A percentile compares a stretch with the other conserved stretches of the same genome.
Conservation (phyloP, 2,329 filamentous ascomycete genomes). For the Monosporascus sp. region DNA sequence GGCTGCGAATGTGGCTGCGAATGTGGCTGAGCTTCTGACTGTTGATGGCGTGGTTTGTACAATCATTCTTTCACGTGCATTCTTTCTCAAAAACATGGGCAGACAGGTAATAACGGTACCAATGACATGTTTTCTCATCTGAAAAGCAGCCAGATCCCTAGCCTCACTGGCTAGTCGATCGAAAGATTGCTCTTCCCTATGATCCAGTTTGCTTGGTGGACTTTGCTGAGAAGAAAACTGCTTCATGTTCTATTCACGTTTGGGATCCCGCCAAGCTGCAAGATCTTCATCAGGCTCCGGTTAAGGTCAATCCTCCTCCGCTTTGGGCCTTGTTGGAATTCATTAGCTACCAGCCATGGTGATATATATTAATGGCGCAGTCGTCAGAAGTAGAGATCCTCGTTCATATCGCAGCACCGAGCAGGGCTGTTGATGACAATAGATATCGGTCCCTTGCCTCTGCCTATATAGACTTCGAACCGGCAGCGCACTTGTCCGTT, state of each 20-base stretch:
- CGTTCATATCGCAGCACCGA: constrained; percentile 49
- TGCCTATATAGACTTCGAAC: constrained; percentile 45
- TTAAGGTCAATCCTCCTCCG: no score
- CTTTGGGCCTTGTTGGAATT: background rate
- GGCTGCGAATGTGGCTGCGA: background rate
- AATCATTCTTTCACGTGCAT: background rate
- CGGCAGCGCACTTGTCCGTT: constrained; percentile 12
- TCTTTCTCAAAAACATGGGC: no score
- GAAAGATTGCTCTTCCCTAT: no score
- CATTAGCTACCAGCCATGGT: constrained; percentile 3
- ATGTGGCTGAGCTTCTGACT: background rate
- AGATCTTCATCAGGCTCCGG: no score
- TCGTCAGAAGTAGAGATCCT: constrained; percentile 43
- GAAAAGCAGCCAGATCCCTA: no score
- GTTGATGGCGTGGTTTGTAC: background rate
- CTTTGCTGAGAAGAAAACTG: no score
- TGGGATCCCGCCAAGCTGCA: no score
- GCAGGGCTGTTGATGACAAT: constrained; percentile 40
- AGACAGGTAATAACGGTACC: no score
- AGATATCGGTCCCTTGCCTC: constrained; percentile 43
- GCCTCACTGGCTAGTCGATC: no score
- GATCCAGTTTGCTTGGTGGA: no score
- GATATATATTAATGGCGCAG: constrained; percentile 20
- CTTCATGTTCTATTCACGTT: no score
- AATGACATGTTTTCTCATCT: no score